These are phyloP conservation scores for Wickerhamomyces bisporus DNA, from an alignment of 805 yeast genomes.

Conservation along the genomic window DNA sequence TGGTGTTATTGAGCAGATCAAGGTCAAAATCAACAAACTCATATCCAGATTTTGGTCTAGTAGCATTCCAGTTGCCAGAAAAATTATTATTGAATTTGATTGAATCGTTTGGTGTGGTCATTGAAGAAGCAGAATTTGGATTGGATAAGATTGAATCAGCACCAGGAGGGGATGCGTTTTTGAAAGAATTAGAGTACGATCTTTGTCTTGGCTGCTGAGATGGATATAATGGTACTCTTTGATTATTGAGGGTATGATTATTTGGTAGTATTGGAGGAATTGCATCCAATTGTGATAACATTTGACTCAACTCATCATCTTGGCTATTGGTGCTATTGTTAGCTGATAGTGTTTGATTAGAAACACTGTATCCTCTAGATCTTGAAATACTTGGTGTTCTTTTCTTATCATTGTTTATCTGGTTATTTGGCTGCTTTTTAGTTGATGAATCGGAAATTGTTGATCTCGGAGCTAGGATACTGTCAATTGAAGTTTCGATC, in stretches of 20 bases:
- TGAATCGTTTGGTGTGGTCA: background rate
- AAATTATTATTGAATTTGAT: background rate
- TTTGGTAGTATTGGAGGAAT: conserved; percentile 22
- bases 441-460: conserved; percentile 1
- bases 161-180: background rate
- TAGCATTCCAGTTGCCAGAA: too few species aligned
- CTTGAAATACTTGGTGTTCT: conserved; percentile 5
- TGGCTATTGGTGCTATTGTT: background rate
- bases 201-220: background rate
- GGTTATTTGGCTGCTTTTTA: conserved; percentile 6
- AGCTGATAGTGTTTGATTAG: conserved; percentile 7
- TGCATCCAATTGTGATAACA: conserved; percentile 22
- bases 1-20: conserved; percentile 9
- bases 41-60: background rate
- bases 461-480: conserved; percentile 49
- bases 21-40: conserved; percentile 3
- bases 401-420: conserved; percentile 10
- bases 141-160: background rate
- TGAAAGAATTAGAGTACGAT: background rate
- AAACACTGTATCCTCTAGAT: background rate
- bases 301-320: conserved; percentile 18
- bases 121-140: too few species aligned
- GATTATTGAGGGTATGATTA: conserved; percentile 5
- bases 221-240: conserved; percentile 10
- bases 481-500: conserved; percentile 54